Evolutionary conservation across 371 early-diverging fungal genomes (phyloP), one percentile per base, ranked within the genome.

Genomic region (Syncephalastrum contaminatum): DNA sequence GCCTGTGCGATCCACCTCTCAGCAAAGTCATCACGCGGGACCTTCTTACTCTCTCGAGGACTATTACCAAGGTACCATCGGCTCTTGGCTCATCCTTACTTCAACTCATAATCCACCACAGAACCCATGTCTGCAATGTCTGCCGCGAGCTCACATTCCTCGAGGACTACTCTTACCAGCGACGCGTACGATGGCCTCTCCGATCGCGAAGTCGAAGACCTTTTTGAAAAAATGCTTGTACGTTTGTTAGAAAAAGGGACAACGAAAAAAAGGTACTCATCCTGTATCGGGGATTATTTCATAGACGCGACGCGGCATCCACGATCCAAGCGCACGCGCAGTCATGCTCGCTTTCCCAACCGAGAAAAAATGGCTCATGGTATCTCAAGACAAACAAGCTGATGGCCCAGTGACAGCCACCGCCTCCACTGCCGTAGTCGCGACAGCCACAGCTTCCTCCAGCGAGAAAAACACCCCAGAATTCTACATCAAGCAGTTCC

Each of bases 401-500:
- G 73, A 74, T 27, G 48, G 56, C 0, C 59, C 66, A 13, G 30
- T 50, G 20, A 60, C 70, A 14, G 58, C 49, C 21, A 45, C 63
- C 20, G 44, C 59, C 4, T 36, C 66, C 0, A 58, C 57, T 1
- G 51, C 64, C 12, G 40, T 10, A 10, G 36, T 30, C 0, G 36
- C 36, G 2, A 30, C 51, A 4, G 60, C 51, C 22, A 53, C 56
- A 4, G 50, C 52, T 7, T 27, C 47, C 36, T 53, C 59, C 15
- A 58, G 36, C 42, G 59, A 60, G 41, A 66, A 66, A 43, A 62
- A 43, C 20, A 74, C 88, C 0, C 83, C 88, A 10, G 88, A 88
- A 56, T 85, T 73, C 51, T 88, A 76, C 57, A 78, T 88, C 20
- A 82, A 85, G 24, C 77, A 82, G 55, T 79, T 80, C 49, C 40